Evolutionary conservation across 352 stramenopile genomes (phyloP), one percentile per base, ranked within the genome.

Genomic region (Phytophthora uliginosa): DNA sequence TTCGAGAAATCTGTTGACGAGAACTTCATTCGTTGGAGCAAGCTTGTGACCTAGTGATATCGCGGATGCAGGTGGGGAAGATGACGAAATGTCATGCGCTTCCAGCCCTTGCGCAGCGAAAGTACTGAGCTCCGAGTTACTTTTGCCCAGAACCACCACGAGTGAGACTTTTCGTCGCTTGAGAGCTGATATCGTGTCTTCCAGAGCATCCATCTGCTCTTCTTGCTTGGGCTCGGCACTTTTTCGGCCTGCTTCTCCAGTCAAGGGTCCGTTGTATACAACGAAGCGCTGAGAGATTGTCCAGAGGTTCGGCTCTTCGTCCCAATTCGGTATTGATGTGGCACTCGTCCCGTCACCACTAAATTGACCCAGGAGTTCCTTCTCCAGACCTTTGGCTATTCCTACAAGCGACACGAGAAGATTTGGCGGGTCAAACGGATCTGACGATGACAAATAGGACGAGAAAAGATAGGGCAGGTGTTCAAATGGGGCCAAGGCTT

Each of bases 1-100:
- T 38, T 82, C 69, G n/a, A 99, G 63, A 40, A 99, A 98, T 13
- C 78, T 76, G 5, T 76, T 58, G 7, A 99, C 68, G 20, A 99
- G 89, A 5, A 31, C 63, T 58, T 93, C 85, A 26, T 96, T 63
- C 18, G 71, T 54, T 52, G n/a, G 50, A 34, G 20, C 0, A 50
- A 52, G 15, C 38, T 45, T 65, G 13, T 60, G 63, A 22, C 22
- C n/a, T 6, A 47, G 15, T 24, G 59, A 40, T 13, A 42, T 34
- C 20, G 59, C 12, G 20, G 60, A n/a, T 52, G 48, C 7, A 33
- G 64, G 34, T 31, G 53, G 1, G 17, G 58, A 18, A 17, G 28
- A 6, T 42, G 66, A 45, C 52, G 62, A 73, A 66, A 81, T 59
- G 4, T 74, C 59, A 4, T 79, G 7, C 10, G 28, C 28, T 56